phyloP scores from a whole-genome alignment of 441 rosid species.

The California macrophylla region DNA sequence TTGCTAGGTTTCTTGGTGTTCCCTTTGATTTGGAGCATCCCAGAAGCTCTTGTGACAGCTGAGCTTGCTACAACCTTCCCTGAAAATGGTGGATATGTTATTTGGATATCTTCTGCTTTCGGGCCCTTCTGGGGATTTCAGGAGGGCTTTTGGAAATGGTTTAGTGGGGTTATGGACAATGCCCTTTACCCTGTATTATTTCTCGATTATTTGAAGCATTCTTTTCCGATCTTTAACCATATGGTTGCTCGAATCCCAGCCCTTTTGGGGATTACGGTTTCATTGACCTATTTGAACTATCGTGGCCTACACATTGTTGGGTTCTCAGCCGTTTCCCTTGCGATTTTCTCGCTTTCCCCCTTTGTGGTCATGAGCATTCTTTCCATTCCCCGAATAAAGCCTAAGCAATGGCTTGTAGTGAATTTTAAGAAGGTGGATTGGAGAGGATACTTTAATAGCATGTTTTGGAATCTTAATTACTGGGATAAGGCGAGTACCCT shows the following conservation, averaged over 20 bases:
- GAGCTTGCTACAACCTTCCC: slow-evolving; percentile 95
- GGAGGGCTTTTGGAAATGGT: slow-evolving; percentile 94
- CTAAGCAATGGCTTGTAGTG: slow-evolving; percentile 56
- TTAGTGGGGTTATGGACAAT: slow-evolving; percentile 94
- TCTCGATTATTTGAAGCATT: slow-evolving; percentile 84
- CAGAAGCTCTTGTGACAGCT: slow-evolving; percentile 84
- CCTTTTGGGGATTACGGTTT: slow-evolving; percentile 59
- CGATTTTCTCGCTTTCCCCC: slow-evolving; percentile 62
- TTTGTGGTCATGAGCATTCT: slow-evolving; percentile 61
- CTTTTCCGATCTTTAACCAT: slow-evolving; percentile 50
- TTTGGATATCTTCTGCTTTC: slow-evolving; percentile 88
- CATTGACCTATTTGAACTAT: slow-evolving; percentile 73
- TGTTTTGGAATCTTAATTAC: slow-evolving; percentile 86
- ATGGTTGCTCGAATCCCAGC: slow-evolving; percentile 64
- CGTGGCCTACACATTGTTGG: slow-evolving; percentile 85
- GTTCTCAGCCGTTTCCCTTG: slow-evolving; percentile 57
- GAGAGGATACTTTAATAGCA: slow-evolving; percentile 74
- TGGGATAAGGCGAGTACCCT: slow-evolving; percentile 97
- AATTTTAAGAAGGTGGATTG: slow-evolving; percentile 57
- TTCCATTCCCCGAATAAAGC: slow-evolving; percentile 55
- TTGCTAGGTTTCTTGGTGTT: slow-evolving; percentile 72
- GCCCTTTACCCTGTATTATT: slow-evolving; percentile 84
- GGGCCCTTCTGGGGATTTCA: slow-evolving; percentile 95
- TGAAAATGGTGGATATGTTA: slow-evolving; percentile 80
- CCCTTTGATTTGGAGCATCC: slow-evolving; percentile 84